phyloP scores from a whole-genome alignment of 202 grass and related monocot species.

The Alloteropsis angusta region DNA sequence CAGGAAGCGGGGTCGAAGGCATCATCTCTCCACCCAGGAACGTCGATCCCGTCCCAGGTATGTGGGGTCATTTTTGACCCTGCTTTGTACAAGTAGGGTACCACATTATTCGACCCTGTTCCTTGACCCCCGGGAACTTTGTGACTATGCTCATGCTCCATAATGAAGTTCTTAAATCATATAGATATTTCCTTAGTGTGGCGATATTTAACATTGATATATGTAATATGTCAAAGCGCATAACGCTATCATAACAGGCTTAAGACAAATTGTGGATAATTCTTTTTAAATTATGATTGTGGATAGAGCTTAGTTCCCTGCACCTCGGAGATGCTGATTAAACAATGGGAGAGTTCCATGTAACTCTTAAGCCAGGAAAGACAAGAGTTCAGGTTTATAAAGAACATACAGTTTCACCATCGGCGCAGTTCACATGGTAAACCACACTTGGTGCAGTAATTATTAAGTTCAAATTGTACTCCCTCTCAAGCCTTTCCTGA shows the following conservation, averaged over 20 bases:
- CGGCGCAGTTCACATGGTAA: conserved; percentile 68
- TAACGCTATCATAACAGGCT: neutral
- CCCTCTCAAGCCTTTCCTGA: conserved; percentile 98
- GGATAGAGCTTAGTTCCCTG: neutral
- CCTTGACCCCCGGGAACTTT: too few relatives aligned
- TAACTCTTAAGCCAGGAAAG: conserved; percentile 1
- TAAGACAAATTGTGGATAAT: neutral
- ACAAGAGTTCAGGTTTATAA: neutral
- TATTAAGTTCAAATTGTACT: conserved; percentile 95
- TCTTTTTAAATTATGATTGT: neutral
- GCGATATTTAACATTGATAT: conserved; percentile 1
- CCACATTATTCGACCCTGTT: too few relatives aligned
- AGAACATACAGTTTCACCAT: conserved; percentile 70
- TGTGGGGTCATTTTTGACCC: too few relatives aligned
- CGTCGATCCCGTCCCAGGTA: too few relatives aligned
- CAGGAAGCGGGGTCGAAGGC: too few relatives aligned
- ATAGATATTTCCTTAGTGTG: neutral
- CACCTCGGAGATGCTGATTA: neutral
- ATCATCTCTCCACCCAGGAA: too few relatives aligned
- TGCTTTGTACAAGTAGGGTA: too few relatives aligned
- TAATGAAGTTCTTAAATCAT: neutral
- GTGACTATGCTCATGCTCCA: neutral
- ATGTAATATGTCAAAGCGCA: neutral
- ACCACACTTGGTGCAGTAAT: conserved; percentile 98
- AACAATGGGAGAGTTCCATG: conserved; percentile 9